Conservation (phyloP, 805 yeast genomes). For the Scheffersomyces stipitis region DNA sequence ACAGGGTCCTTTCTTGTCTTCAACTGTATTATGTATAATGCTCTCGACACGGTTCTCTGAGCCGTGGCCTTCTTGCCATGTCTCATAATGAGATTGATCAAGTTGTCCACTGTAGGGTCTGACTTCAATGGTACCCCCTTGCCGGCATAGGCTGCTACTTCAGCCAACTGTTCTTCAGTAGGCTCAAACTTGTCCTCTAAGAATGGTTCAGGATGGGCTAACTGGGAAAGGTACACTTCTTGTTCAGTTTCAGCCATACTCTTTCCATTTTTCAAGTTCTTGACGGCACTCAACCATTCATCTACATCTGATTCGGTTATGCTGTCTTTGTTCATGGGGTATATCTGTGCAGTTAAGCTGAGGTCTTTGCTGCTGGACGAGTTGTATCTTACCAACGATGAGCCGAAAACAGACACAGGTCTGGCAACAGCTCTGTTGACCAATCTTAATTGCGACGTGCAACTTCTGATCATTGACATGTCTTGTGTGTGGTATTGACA, state of each 20-base stretch:
- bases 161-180: conserved; percentile 59
- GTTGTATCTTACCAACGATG: conserved; percentile 12
- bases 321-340: conserved; percentile 35
- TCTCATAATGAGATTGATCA: conserved; percentile 87
- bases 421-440: neutral
- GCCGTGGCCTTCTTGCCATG: conserved; percentile 87
- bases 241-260: conserved; percentile 29
- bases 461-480: conserved; percentile 5
- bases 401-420: neutral
- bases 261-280: conserved; percentile 35
- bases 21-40: conserved; percentile 75
- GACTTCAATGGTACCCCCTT: conserved; percentile 58
- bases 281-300: conserved; percentile 47
- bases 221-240: conserved; percentile 40
- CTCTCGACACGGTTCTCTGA: conserved; percentile 66
- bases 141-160: conserved; percentile 49
- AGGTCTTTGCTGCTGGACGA: conserved; percentile 3
- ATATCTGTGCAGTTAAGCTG: conserved; percentile 35
- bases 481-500: too few relatives aligned
- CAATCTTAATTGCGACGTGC: neutral
- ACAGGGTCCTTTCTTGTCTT: conserved; percentile 80
- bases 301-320: conserved; percentile 43
- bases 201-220: conserved; percentile 37
- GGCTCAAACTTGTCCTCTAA: conserved; percentile 51
- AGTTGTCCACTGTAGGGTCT: conserved; percentile 73